A percentile compares a stretch with the other conserved stretches of the same genome.
Conservation (phyloP, 2,329 filamentous ascomycete species). For the Colletotrichum sp. region DNA sequence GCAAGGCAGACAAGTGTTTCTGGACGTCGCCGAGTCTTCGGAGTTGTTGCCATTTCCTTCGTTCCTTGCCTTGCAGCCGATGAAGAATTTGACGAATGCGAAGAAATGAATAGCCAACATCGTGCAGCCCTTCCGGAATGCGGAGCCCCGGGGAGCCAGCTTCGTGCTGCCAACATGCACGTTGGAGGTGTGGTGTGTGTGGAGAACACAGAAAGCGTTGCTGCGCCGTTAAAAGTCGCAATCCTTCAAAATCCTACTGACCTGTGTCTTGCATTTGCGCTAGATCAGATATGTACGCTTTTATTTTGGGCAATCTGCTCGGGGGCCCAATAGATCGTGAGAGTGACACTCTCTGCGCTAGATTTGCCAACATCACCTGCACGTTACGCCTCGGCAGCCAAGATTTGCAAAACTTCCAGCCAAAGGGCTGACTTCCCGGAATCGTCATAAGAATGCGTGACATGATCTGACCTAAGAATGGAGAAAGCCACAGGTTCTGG, state of each 20-base stretch:
- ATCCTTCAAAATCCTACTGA: constrained; percentile 14
- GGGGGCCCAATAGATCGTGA: neutral
- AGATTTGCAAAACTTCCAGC: neutral
- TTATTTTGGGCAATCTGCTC: neutral
- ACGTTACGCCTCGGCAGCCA: neutral
- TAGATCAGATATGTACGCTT: neutral
- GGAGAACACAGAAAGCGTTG: neutral
- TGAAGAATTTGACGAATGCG: neutral
- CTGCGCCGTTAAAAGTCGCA: neutral
- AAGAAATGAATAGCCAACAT: neutral
- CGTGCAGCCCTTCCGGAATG: neutral
- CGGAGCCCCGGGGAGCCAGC: neutral
- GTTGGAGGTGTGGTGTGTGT: neutral
- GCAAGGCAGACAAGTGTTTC: neutral
- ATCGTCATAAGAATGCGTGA: neutral
- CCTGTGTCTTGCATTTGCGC: neutral
- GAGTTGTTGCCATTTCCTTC: neutral
- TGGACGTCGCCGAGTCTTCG: neutral
- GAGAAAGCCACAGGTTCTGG: neutral
- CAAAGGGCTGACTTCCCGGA: neutral
- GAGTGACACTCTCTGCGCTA: neutral
- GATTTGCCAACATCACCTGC: neutral
- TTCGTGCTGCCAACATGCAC: neutral
- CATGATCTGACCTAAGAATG: neutral
- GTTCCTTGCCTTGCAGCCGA: neutral